Base-by-base conservation (phyloP, 306 rosid species). In the Betula pendula region DNA sequence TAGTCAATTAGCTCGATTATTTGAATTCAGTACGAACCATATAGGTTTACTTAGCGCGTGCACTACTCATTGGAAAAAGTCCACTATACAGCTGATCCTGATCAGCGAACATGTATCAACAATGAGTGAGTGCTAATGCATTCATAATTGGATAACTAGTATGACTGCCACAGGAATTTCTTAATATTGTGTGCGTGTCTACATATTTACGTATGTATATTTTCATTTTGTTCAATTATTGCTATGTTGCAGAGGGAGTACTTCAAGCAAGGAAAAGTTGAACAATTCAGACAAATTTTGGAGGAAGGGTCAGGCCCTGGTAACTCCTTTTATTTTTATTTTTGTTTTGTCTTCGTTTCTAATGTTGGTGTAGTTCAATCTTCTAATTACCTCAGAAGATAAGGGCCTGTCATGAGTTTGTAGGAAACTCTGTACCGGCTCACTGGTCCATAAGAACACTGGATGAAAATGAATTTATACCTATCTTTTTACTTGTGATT, bases 301-400 rank as follows among this genome's bases (percentile, higher is more conserved):
- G 96, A 92, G 84, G 98, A 89, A 85, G 99, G 99, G 51, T 92
- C 98, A 0, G 88, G 99, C 80, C 97, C 98, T 62, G 98, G 99
- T 96, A 88, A 31, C 8, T 67, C 2, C 42, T 76, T 66, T 14
- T 42, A 55, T 62, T 68, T 27, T 82, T 71, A n/a, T 16, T 16
- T 2, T 9, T 12, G 14, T 66, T 31, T 48, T 43, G 2, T 7
- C 24, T 56, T 67, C 35, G 6, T 38, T 66, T 43, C n/a, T 49
- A 22, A 38, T 58, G 63, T 17, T 38, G 22, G 5, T 20, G n/a
- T n/a, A 52, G 20, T 6, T n/a, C 20, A 52, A 52, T 52, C 27
- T 52, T 11, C 29, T 56, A 24, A 12, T 11, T 24, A 3, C 15
- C 35, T 56, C 63, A 56, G 8, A 24, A 24, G 63, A 22, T 56